These are phyloP conservation scores for Apiospora phragmitis DNA, from an alignment of 2,329 filamentous ascomycete species.

Conservation along the genomic window DNA sequence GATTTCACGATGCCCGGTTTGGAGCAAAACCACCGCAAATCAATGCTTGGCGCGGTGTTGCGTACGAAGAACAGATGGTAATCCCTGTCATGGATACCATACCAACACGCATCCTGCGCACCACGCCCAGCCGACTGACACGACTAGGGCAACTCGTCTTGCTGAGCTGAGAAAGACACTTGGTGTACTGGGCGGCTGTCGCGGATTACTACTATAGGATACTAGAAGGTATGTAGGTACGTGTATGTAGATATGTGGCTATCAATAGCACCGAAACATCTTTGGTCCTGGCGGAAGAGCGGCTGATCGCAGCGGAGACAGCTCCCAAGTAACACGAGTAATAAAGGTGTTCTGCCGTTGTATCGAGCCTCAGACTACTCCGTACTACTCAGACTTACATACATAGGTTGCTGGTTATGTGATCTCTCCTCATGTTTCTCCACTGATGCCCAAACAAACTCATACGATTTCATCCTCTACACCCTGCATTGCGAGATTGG, in stretches of 20 bases:
- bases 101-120: background rate
- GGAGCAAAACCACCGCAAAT: slow-evolving; percentile 1
- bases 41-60: background rate
- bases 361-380: background rate
- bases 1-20: background rate
- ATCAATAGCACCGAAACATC: background rate
- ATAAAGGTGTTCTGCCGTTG: background rate
- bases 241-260: background rate
- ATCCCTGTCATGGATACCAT: background rate
- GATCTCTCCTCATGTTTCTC: background rate
- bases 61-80: background rate
- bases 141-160: background rate
- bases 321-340: background rate
- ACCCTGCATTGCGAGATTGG: background rate
- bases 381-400: too few relatives aligned
- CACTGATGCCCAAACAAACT: background rate
- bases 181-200: background rate
- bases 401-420: background rate
- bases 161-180: background rate
- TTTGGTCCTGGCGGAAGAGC: background rate
- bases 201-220: too few relatives aligned
- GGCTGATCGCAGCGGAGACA: background rate
- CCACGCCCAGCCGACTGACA: background rate
- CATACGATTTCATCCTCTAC: background rate
- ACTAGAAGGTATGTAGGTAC: too few relatives aligned